These are phyloP conservation scores for Cryphonectria carpinicola DNA, from an alignment of 2,329 filamentous ascomycete genomes.

Conservation along the genomic window DNA sequence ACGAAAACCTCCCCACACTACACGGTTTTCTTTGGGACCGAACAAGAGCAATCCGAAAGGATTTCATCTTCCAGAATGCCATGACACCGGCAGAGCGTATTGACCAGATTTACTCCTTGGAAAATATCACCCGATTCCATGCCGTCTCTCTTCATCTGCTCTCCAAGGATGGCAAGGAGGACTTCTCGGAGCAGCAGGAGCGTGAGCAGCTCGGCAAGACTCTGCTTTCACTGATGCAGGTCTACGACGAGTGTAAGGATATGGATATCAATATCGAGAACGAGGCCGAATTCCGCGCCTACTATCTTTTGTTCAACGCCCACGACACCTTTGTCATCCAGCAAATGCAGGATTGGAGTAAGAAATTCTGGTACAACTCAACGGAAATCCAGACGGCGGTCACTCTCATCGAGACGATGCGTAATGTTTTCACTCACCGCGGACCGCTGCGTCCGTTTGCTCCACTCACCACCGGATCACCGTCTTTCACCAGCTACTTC, in stretches of 20 bases:
- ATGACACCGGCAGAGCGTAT: conserved; percentile 60
- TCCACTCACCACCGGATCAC: conserved; percentile 52
- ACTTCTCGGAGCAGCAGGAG: conserved; percentile 70
- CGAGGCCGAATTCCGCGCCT: conserved; percentile 68
- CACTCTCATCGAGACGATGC: conserved; percentile 62
- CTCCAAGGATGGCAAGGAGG: conserved; percentile 58
- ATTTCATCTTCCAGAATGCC: conserved; percentile 69
- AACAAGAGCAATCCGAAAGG: conserved; percentile 68
- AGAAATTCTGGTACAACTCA: conserved; percentile 56
- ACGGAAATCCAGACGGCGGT: conserved; percentile 65
- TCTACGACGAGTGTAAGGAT: conserved; percentile 68
- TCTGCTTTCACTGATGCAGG: conserved; percentile 65
- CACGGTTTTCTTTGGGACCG: conserved; percentile 72
- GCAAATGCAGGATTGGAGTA: conserved; percentile 59
- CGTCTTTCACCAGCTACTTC: conserved; percentile 60
- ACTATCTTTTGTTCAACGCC: conserved; percentile 66
- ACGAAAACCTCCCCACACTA: conserved; percentile 57
- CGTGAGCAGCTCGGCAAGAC: conserved; percentile 69
- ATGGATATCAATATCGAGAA: conserved; percentile 62
- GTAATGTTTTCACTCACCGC: conserved; percentile 60
- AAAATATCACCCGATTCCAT: conserved; percentile 70
- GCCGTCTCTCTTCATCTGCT: conserved; percentile 67
- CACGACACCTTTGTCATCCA: conserved; percentile 62
- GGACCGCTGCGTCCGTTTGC: conserved; percentile 59
- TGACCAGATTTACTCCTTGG: conserved; percentile 65